Base-by-base conservation (phyloP, 768 basidiomycete species). In the Strobilomyces echinocephalus region DNA sequence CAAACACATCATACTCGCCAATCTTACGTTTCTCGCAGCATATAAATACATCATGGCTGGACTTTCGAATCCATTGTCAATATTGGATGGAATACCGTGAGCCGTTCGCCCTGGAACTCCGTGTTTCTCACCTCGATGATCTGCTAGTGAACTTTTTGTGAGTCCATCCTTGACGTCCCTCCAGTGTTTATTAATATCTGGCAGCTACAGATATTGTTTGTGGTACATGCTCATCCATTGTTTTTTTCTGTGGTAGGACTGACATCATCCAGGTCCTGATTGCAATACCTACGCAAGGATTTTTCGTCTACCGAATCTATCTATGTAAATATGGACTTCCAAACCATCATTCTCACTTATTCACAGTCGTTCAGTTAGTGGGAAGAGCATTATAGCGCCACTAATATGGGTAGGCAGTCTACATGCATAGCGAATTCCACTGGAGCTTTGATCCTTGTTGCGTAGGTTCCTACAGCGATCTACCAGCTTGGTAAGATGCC, bases 401-500 rank as follows among this genome's bases (percentile, higher is more conserved):
- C 1, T 56, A 1, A n/a, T 60, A 42, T 62, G 52, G 54, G 61
- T 63, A 49, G 9, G 55, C 15, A 14, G 1, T 40, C 21, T 39
- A 12, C n/a, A 11, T 6, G 3, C 8, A 12, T 11, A 9, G 4
- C 1, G 0, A 31, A 38, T 20, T n/a, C 9, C 26, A 14, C 8
- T 40, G 2, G 34, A 3, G 8, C 8, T 20, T n/a, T 24, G 24
- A 46, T 8, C 5, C 1, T 11, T 36, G 1, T 14, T 7, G 14
- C 31, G 5, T 35, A 62, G 61, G 33, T 33, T 33, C 28, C 42
- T 12, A 10, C 45, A 7, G 46, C 38, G 9, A 31, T 44, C 1
- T 46, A 26, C 16, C 48, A 62, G 15, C 46, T 62, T 2, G 57
- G 60, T 62, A 31, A 50, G 60, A 28, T 11, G 26, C n/a, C 15